Evolutionary conservation across 2,329 filamentous ascomycete species (phyloP).

Genomic region (Achaetomium macrosporum): DNA sequence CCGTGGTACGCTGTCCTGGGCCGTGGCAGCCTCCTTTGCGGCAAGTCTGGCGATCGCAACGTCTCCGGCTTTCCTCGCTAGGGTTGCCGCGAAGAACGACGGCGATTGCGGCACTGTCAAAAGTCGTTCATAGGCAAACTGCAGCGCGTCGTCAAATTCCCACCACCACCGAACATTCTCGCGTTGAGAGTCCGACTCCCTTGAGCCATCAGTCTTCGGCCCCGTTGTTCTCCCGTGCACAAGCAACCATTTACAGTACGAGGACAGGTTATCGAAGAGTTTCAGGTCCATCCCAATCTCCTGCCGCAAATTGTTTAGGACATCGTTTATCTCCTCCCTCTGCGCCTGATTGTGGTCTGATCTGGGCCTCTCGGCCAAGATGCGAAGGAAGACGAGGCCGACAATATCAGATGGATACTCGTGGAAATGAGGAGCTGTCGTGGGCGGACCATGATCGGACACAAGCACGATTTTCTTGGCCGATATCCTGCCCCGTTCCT

Average conservation of each 20-base stretch:
- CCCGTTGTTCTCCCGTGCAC: not conserved
- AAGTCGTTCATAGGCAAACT: not conserved
- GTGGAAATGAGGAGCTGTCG: not conserved
- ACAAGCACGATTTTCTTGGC: not conserved
- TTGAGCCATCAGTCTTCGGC: not conserved
- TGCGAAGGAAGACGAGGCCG: constrained; percentile 6
- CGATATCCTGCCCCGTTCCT: not conserved
- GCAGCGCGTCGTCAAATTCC: constrained; percentile 4
- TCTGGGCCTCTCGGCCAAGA: not conserved
- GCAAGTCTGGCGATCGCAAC: not conserved
- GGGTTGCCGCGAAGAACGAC: not conserved
- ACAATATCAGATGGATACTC: constrained; percentile 8
- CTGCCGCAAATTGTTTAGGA: not conserved
- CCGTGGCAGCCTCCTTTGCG: not conserved
- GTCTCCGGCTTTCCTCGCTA: not conserved
- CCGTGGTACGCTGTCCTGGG: not conserved
- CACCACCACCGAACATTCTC: not conserved
- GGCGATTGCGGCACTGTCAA: not conserved
- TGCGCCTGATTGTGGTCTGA: not conserved
- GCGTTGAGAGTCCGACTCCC: not conserved
- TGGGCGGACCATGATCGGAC: not conserved
- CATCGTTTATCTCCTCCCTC: not conserved
- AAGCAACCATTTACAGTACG: not conserved
- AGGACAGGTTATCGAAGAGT: not conserved
- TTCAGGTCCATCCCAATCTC: not conserved